Conservation (phyloP, 2,329 filamentous ascomycete species). For the Uncinocarpus reesii region DNA sequence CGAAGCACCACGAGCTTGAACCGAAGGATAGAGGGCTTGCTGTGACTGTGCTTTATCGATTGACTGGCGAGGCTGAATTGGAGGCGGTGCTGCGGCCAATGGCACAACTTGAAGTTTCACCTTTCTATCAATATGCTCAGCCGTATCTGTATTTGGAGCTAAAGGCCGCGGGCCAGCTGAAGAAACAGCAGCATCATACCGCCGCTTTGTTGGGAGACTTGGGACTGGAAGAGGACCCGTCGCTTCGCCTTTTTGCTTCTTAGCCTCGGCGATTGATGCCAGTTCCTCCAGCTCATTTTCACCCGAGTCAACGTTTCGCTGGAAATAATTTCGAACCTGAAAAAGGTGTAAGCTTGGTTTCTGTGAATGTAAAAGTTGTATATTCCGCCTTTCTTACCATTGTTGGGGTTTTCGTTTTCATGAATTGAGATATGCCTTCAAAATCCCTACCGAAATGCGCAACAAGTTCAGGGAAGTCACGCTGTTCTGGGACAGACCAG, state of each 20-base stretch:
- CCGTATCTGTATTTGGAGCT: conserved; percentile 35
- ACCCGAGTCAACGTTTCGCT: conserved; percentile 36
- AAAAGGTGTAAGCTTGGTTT: conserved; percentile 9
- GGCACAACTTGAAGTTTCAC: conserved; percentile 23
- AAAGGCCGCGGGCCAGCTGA: conserved; percentile 33
- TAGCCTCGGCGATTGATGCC: conserved; percentile 35
- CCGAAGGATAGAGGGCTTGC: conserved; percentile 31
- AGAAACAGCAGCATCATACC: conserved; percentile 39
- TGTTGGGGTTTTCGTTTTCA: conserved; percentile 44
- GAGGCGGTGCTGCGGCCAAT: conserved; percentile 25
- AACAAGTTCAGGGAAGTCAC: conserved; percentile 38
- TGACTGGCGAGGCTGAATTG: conserved; percentile 25
- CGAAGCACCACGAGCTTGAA: conserved; percentile 29
- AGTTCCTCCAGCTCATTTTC: conserved; percentile 38
- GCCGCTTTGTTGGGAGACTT: conserved; percentile 37
- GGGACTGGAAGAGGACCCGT: conserved; percentile 36
- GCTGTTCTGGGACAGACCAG: conserved; percentile 43
- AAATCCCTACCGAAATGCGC: conserved; percentile 41
- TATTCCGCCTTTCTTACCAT: conserved; percentile 34
- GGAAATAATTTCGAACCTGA: conserved; percentile 43
- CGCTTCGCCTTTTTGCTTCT: conserved; percentile 37
- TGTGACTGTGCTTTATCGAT: conserved; percentile 30
- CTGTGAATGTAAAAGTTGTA: background rate
- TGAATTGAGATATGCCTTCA: conserved; percentile 40
- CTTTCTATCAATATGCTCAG: conserved; percentile 26